Evolutionary conservation across 2,329 filamentous ascomycete species (phyloP).

Genomic region (Ceratocystis eucalypticola): DNA sequence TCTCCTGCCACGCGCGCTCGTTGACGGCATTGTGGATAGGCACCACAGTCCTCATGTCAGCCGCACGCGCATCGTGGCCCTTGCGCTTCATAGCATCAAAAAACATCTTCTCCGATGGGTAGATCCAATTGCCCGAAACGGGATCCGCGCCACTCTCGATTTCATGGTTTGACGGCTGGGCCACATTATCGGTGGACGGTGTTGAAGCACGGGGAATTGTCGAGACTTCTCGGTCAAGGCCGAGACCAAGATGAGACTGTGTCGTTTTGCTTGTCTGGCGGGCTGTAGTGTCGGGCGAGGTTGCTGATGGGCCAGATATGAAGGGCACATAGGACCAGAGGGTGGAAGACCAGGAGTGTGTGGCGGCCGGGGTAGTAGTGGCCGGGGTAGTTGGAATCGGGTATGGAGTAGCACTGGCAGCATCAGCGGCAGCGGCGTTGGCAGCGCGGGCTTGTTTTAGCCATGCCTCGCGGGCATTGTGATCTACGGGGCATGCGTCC

Average conservation of each 20-base stretch:
- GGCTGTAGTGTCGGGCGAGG: conserved; percentile 18
- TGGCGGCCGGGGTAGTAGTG: conserved; percentile 14
- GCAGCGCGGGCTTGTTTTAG: conserved; percentile 49
- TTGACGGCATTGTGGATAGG: conserved; percentile 98
- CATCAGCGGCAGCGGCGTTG: conserved; percentile 13
- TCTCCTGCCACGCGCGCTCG: conserved; percentile 88
- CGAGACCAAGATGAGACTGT: conserved; percentile 39
- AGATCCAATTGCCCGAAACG: conserved; percentile 80
- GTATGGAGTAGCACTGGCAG: conserved; percentile 25
- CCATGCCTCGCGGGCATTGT: conserved; percentile 79
- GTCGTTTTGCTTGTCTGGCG: neutral
- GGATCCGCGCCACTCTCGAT: conserved; percentile 59
- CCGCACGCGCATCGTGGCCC: conserved; percentile 53
- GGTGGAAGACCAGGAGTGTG: conserved; percentile 33
- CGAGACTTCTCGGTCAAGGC: conserved; percentile 58
- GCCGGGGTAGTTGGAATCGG: conserved; percentile 17
- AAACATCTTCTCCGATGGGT: conserved; percentile 94
- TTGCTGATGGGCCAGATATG: conserved; percentile 23
- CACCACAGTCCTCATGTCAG: conserved; percentile 82
- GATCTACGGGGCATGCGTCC: conserved; percentile 70
- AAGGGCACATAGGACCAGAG: conserved; percentile 32
- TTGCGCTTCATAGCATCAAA: conserved; percentile 95
- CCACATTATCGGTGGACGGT: conserved; percentile 22
- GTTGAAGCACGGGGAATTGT: conserved; percentile 55
- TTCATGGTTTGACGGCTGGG: conserved; percentile 56